These are phyloP conservation scores for Niveomyces coronatus DNA, from an alignment of 2,329 filamentous ascomycete genomes.

Conservation along the genomic window DNA sequence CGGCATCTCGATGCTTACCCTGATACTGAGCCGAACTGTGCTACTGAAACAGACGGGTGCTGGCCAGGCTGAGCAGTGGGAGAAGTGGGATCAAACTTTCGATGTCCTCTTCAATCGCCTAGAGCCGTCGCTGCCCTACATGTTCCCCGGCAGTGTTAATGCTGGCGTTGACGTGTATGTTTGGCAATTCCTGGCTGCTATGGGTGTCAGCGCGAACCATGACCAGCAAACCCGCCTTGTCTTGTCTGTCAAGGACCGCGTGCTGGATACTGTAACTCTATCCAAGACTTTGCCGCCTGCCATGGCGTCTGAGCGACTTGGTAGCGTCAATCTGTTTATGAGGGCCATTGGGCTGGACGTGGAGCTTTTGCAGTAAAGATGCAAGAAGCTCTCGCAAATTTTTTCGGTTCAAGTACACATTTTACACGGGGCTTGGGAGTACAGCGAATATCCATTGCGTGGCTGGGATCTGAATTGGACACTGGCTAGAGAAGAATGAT, in stretches of 20 bases:
- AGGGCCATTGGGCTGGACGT: conserved; percentile 97
- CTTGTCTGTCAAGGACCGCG: conserved; percentile 91
- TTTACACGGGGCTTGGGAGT: neutral
- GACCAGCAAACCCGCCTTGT: conserved; percentile 94
- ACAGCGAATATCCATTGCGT: conserved; percentile 3
- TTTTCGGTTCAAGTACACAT: neutral
- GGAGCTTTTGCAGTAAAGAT: conserved; percentile 49
- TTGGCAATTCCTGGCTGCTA: conserved; percentile 93
- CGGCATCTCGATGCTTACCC: conserved; percentile 81
- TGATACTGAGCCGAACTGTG: conserved; percentile 88
- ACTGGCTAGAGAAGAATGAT: neutral
- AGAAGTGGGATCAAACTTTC: conserved; percentile 76
- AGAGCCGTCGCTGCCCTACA: conserved; percentile 70
- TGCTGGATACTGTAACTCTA: conserved; percentile 86
- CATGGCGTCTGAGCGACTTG: conserved; percentile 72
- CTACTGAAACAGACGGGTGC: conserved; percentile 75
- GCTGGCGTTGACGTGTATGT: conserved; percentile 91
- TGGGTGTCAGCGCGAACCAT: conserved; percentile 85
- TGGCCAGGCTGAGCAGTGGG: conserved; percentile 62
- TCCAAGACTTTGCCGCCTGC: conserved; percentile 83
- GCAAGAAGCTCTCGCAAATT: neutral
- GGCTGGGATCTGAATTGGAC: neutral
- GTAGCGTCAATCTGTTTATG: conserved; percentile 97
- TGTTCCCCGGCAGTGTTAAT: conserved; percentile 88
- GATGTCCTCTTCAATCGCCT: conserved; percentile 78